These are phyloP conservation scores for Pestalotiopsis fici DNA, from an alignment of 2,329 filamentous ascomycete genomes.

Conservation along the genomic window DNA sequence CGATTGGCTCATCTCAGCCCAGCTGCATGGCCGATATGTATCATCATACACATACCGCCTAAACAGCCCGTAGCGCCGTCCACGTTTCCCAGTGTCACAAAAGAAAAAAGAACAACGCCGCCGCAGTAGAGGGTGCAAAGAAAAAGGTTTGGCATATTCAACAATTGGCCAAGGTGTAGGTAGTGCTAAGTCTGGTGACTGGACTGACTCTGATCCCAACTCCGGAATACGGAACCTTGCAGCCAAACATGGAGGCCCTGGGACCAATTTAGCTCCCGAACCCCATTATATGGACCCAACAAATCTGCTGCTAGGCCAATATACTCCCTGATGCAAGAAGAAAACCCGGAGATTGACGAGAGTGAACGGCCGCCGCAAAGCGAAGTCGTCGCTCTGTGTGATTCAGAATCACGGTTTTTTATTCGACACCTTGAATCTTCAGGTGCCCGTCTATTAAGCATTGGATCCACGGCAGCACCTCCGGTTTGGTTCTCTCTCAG, in stretches of 20 bases:
- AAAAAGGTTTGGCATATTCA: neutral
- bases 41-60: neutral
- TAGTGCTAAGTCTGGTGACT: neutral
- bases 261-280: slow-evolving; percentile 5
- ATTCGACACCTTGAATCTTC: neutral
- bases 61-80: neutral
- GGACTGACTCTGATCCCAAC: neutral
- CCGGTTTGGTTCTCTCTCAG: neutral
- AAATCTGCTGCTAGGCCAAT: slow-evolving; percentile 5
- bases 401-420: neutral
- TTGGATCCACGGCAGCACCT: neutral
- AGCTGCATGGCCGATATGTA: neutral
- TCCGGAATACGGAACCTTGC: neutral
- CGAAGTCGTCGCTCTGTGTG: neutral
- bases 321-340: slow-evolving; percentile 1
- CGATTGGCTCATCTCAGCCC: neutral
- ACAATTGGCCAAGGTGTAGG: neutral
- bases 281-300: slow-evolving; percentile 7
- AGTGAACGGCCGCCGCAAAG: neutral
- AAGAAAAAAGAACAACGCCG: neutral
- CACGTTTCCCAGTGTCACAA: neutral
- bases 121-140: neutral
- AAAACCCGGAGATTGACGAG: slow-evolving; percentile 5
- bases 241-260: slow-evolving; percentile 1
- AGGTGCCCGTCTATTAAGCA: neutral